Evolutionary conservation across 192 early-diverging fungal genomes (phyloP), one percentile per base, ranked within the genome.

Genomic region (Rhizophagus clarus): DNA sequence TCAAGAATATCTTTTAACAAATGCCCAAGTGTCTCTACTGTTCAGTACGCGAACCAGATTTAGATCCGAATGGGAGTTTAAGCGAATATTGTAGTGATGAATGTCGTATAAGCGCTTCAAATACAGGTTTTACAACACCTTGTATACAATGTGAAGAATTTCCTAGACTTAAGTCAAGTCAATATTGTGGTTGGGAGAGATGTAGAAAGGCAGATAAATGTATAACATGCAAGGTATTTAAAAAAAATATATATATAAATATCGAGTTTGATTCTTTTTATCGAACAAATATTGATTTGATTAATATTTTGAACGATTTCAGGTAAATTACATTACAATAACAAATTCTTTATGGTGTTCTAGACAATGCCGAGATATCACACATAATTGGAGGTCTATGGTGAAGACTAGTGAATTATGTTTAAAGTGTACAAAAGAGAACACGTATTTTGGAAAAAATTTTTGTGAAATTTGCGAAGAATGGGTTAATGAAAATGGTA

Each of bases 61-160:
- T 45, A 15, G 76, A 78, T 37, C 64, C 64, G 0, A 62, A 78
- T 40, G 76, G 76, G 1, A n/a, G 4, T 32, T 26, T 20, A 31
- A 56, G 76, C n/a, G 76, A 78, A 69, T 78, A 78, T 51, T 78
- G 76, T 47, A 29, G 42, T 2, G 76, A 78, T 51, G 66, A 34
- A 20, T 78, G 76, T 51, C 62, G 76, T 66, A 40, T 17, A 26
- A 61, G 69, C 9, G 76, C 76, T 28, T 68, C 42, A 45, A 26
- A 1, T n/a, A 28, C 76, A 47, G 76, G 64, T 4, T 40, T 68
- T 45, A 29, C 64, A 8, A 78, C 3, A 32, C 66, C 76, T 22
- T 78, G 76, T 78, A 49, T 17, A 31, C 22, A 47, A 29, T 78
- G 76, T 11, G 20, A 47, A 0, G 47, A 32, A 61, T 78, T 69